Conservation (phyloP, 164 flowering plant genomes). For the Kingdonia uniflora region DNA sequence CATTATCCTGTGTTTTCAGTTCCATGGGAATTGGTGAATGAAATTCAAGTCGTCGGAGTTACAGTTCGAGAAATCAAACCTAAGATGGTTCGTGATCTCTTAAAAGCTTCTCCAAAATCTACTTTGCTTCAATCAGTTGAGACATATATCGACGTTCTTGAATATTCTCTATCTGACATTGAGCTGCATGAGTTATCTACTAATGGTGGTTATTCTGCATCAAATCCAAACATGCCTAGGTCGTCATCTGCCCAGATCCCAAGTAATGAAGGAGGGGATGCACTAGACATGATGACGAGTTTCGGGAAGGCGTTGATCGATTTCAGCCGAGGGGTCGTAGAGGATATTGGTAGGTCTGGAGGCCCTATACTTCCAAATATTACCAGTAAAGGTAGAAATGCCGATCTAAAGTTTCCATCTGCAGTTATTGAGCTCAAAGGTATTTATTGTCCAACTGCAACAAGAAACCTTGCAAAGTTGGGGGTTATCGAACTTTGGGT, state of each 20-base stretch:
- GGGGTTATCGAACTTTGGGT: slow-evolving; percentile 76
- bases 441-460: slow-evolving; percentile 81
- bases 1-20: slow-evolving; percentile 94
- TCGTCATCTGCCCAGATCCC: slow-evolving; percentile 26
- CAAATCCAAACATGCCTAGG: slow-evolving; percentile 21
- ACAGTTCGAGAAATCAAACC: slow-evolving; percentile 79
- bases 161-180: slow-evolving; percentile 85
- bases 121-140: slow-evolving; percentile 63
- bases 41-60: slow-evolving; percentile 78
- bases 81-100: slow-evolving; percentile 91
- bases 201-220: slow-evolving; percentile 13
- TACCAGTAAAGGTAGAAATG: slow-evolving; percentile 12
- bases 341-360: slow-evolving; percentile 80
- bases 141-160: slow-evolving; percentile 85
- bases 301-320: slow-evolving; percentile 83
- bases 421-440: slow-evolving; percentile 64
- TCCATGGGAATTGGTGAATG: slow-evolving; percentile 94
- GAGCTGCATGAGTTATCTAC: slow-evolving; percentile 28
- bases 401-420: slow-evolving; percentile 28
- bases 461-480: slow-evolving; percentile 44
- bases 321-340: slow-evolving; percentile 89
- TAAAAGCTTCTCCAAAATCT: slow-evolving; percentile 57
- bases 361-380: slow-evolving; percentile 34
- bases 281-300: slow-evolving; percentile 78
- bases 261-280: slow-evolving; percentile 56